Base-by-base conservation (phyloP, 2,329 filamentous ascomycete genomes). In the Keithomyces neogunnii region DNA sequence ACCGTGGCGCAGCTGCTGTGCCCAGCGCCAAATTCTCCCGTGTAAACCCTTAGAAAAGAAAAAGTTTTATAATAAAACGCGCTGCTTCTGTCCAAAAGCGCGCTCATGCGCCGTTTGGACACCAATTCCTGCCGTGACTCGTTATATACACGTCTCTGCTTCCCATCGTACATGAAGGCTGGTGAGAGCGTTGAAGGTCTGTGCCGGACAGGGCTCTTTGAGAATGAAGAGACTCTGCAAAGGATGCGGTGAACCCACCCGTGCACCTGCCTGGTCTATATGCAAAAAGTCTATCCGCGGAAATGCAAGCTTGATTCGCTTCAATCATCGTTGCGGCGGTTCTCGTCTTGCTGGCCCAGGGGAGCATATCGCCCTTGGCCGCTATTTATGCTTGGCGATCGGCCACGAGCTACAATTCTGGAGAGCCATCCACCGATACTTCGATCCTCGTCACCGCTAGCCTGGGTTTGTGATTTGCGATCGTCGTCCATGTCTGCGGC, bases 401-500 rank as follows among this genome's bases (percentile, higher is more conserved):
- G 65, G 50, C 68, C 69, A 33, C 69, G 65, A 19, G 66, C 62
- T 5, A 71, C 69, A 10, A 73, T 66, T 49, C 70, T 62, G 3
- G 69, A 71, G 5, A 74, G 55, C 77, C 78, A 82, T 7, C 75
- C 75, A 30, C 74, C 71, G 36, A 80, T 68, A 51, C 74, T 66
- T 52, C 71, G 65, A n/a, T 69, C 65, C 10, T 67, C 66, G 3
- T 61, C 64, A 29, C 66, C 63, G 35, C 57, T 59, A 3, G 57
- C 57, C 56, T 65, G 63, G 3, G 57, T 60, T 49, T 69, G 69
- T 3, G 70, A 68, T 62, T 78, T 78, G 46, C 63, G 68, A 36
- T 73, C 69, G 30, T 74, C 69, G 36, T 74, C 68, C 13, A 88
- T 74, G 47, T 82, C 76, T 1, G 89, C 88, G 29, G 38, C 49